Evolutionary conservation across 2,329 filamentous ascomycete species (phyloP).

Genomic region (Aspergillus brasiliensis): DNA sequence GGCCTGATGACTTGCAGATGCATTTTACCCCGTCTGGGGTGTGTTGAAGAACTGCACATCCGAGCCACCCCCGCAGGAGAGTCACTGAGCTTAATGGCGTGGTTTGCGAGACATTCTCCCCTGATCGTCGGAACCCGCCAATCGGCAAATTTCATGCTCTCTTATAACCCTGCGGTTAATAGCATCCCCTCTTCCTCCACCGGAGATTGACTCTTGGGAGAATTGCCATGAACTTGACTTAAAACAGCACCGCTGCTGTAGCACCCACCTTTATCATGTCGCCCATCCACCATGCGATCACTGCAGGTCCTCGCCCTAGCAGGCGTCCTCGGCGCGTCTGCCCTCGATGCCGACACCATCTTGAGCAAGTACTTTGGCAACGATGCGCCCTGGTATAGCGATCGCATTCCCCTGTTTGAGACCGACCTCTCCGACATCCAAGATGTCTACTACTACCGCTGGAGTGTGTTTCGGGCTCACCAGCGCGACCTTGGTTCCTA

Average conservation of each 20-base stretch:
- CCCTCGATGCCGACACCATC: slow-evolving; percentile 9
- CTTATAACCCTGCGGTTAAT: not conserved
- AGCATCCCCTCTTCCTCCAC: not conserved
- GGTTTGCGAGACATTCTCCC: not conserved
- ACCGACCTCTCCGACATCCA: slow-evolving; percentile 17
- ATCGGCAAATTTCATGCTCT: not conserved
- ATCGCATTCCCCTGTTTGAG: slow-evolving; percentile 23
- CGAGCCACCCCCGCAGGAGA: not conserved
- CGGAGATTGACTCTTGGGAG: not conserved
- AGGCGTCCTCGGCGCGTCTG: not conserved
- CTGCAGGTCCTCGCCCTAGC: not conserved
- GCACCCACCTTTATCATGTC: too few relatives aligned
- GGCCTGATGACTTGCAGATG: not conserved
- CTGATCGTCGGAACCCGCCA: not conserved
- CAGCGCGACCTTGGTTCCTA: slow-evolving; percentile 47
- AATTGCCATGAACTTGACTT: too few relatives aligned
- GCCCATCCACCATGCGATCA: not conserved
- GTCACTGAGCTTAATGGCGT: not conserved
- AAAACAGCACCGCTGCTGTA: too few relatives aligned
- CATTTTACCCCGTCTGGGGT: not conserved
- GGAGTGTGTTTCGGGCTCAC: slow-evolving; percentile 48
- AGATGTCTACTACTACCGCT: slow-evolving; percentile 51
- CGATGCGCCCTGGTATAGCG: slow-evolving; percentile 21
- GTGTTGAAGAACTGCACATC: not conserved
- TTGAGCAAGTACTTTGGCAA: slow-evolving; percentile 19